Base-by-base conservation (phyloP, 805 yeast genomes). In the Metschnikowia lochheadii region DNA sequence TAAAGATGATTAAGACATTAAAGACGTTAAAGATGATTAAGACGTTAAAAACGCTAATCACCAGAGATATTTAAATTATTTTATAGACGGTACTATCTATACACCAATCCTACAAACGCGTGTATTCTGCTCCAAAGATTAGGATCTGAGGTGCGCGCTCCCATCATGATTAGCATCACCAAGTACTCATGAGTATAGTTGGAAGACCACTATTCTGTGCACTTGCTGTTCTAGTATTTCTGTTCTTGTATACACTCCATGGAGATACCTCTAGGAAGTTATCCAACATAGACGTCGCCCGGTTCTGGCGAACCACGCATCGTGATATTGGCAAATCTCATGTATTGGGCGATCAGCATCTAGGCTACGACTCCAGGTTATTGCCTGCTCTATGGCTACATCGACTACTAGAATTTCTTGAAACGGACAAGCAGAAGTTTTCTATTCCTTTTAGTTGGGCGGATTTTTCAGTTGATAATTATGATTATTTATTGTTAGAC, bases 261-360 rank as follows among this genome's bases (percentile, higher is more conserved):
- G n/a, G 8, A 14, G 7, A 11, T 1, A 10, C n/a, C 7, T 10
- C 33, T 11, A 15, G 17, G 33, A 15, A 11, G 3, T 5, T 45
- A 6, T 32, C 56, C 34, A 46, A 50, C 26, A 18, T 34, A 13
- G 49, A 48, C 18, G 54, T 47, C 2, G 37, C 39, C 36, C 23
- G 7, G 6, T 52, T 47, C n/a, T 44, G 40, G 54, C 20, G 18
- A 18, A 15, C 32, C 18, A 26, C n/a, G 63, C 68, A 3, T 57
- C 65, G 1, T 56, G 53, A 34, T 14, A 11, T 23, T 14, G 23
- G 29, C 47, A 18, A 34, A 15, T 41, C 50, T 11, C 14, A 17
- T 23, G 48, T 42, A n/a, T 11, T n/a, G 6, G 10, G 33, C 14
- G 23, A 29, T 10, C 38, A 35, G 15, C 14, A 15, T 17, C 13